Conservation (phyloP, 345 rosid species). For the Aethionema arabicum region DNA sequence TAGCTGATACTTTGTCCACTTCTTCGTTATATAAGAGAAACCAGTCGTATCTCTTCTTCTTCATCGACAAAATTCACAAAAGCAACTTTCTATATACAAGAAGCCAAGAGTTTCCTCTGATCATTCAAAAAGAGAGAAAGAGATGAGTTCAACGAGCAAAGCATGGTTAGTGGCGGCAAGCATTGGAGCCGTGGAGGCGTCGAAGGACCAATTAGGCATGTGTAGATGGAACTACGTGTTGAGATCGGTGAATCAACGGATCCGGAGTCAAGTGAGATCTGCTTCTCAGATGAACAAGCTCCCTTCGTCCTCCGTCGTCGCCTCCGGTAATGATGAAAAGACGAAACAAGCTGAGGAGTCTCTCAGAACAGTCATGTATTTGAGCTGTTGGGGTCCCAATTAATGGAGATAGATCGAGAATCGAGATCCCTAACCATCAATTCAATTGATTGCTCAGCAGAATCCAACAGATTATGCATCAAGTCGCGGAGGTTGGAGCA, state of each 20-base stretch:
- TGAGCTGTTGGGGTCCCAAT: constrained; percentile 67
- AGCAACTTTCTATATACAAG: no score
- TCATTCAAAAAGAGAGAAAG: background rate
- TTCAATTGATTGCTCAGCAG: no score
- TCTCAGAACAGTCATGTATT: constrained; percentile 51
- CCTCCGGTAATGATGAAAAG: constrained; percentile 19
- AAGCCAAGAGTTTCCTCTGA: no score
- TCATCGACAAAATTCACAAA: constrained; percentile 18
- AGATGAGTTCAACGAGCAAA: constrained; percentile 50
- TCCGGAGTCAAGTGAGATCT: constrained; percentile 42
- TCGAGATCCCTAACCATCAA: no score
- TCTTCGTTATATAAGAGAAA: constrained; percentile 8
- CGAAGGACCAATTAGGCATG: constrained; percentile 57
- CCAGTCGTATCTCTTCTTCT: background rate
- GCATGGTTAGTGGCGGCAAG: constrained; percentile 53
- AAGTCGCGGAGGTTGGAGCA: background rate
- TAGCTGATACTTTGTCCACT: constrained; percentile 18
- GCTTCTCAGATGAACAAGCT: constrained; percentile 47
- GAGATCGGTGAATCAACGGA: constrained; percentile 44
- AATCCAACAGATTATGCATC: no score
- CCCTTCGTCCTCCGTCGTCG: constrained; percentile 39
- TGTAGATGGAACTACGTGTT: constrained; percentile 56
- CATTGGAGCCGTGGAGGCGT: constrained; percentile 59
- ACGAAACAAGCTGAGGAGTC: constrained; percentile 46
- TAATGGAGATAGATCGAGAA: constrained; percentile 1